These are phyloP conservation scores for Eucalyptus urophylla DNA, from an alignment of 345 rosid genomes.

Conservation along the genomic window DNA sequence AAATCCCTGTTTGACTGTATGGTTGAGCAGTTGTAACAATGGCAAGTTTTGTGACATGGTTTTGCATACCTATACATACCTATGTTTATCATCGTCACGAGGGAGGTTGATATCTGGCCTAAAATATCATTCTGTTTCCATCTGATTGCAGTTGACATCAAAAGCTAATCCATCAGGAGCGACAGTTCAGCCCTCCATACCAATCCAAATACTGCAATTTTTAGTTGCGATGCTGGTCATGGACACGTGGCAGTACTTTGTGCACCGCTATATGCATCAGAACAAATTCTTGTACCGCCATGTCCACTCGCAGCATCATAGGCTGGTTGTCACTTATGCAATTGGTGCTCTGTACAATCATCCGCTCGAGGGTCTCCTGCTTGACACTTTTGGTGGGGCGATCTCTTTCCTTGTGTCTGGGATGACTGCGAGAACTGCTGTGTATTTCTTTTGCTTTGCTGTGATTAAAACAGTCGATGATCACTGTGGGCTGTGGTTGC, in stretches of 20 bases:
- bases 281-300: conserved; percentile 61
- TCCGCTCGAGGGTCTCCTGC: conserved; percentile 59
- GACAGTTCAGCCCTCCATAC: conserved; percentile 32
- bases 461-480: conserved; percentile 58
- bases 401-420: conserved; percentile 57
- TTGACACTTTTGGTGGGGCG: conserved; percentile 64
- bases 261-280: conserved; percentile 63
- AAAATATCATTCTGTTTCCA: background rate
- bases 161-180: conserved; percentile 22
- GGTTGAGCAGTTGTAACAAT: background rate
- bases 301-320: conserved; percentile 64
- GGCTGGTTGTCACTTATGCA: conserved; percentile 57
- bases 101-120: background rate
- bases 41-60: background rate
- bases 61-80: background rate
- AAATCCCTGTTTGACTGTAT: background rate
- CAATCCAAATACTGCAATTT: conserved; percentile 33
- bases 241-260: conserved; percentile 72
- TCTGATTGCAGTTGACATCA: conserved; percentile 36
- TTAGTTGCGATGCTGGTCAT: conserved; percentile 47
- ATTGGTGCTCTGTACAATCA: conserved; percentile 67
- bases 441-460: conserved; percentile 56
- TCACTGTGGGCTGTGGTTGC: conserved; percentile 65
- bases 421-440: conserved; percentile 64
- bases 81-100: background rate